Evolutionary conservation across 2,329 filamentous ascomycete species (phyloP).

Genomic region (Fusarium equiseti): DNA sequence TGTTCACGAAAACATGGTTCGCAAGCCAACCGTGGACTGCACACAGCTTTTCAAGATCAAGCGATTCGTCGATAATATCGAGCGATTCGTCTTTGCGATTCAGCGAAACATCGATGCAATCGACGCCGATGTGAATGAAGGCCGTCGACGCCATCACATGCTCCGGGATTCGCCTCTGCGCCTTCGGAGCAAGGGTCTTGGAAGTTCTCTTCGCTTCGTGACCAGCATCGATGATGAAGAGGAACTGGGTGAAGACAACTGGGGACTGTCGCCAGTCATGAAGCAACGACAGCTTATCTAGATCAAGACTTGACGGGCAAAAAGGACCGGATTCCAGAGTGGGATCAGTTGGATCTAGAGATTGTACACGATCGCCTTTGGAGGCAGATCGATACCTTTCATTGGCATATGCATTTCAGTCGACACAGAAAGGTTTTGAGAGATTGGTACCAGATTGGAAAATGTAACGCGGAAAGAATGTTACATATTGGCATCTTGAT

Average conservation of each 20-base stretch:
- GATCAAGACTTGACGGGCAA: background rate
- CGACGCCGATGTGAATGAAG: background rate
- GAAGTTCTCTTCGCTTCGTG: conserved; percentile 41
- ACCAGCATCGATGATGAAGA: conserved; percentile 36
- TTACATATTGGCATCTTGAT: background rate
- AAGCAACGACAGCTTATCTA: conserved; percentile 20
- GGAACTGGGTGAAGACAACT: conserved; percentile 12
- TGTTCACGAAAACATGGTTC: background rate
- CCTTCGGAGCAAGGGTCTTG: conserved; percentile 38
- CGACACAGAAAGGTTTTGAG: background rate
- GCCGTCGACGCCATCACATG: background rate
- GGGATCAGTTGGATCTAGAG: background rate
- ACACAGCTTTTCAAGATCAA: background rate
- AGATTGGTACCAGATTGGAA: background rate
- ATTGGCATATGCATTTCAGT: background rate
- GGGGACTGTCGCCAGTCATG: conserved; percentile 20
- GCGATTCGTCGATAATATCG: conserved; percentile 13
- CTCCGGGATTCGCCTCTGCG: background rate
- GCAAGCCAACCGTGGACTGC: background rate
- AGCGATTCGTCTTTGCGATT: conserved; percentile 3
- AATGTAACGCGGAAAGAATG: background rate
- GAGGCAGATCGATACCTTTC: background rate
- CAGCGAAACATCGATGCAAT: background rate
- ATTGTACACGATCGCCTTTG: background rate
- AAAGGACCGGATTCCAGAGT: background rate